Conservation (phyloP, 352 stramenopile species). For the Phytophthora agathidicida region DNA sequence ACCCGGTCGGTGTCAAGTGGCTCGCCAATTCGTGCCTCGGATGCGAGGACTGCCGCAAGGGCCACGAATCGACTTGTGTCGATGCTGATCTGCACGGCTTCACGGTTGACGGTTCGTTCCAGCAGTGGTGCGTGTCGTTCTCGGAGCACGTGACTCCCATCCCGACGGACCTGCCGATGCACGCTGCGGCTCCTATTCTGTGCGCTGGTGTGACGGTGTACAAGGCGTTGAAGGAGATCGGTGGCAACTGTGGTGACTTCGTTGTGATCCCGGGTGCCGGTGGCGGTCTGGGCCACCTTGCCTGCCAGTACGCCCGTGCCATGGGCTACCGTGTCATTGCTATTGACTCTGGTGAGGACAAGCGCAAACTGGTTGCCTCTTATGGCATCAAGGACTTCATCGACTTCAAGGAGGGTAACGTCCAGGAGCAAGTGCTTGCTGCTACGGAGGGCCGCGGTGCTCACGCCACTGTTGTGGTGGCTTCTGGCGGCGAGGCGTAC, state of each 20-base stretch:
- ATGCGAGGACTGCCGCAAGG: constrained; percentile 57
- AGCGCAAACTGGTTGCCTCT: constrained; percentile 56
- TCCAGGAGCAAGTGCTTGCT: constrained; percentile 43
- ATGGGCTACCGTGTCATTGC: constrained; percentile 76
- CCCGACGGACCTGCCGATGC: constrained; percentile 51
- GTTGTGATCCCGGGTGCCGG: constrained; percentile 67
- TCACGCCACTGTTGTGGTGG: constrained; percentile 78
- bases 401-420: constrained; percentile 61
- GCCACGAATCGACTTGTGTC: constrained; percentile 44
- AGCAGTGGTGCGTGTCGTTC: constrained; percentile 71
- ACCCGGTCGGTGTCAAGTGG: constrained; percentile 53
- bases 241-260: constrained; percentile 41
- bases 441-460: constrained; percentile 47
- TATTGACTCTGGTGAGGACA: constrained; percentile 65
- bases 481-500: constrained; percentile 57
- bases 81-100: constrained; percentile 38
- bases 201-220: constrained; percentile 89
- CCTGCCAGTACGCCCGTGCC: constrained; percentile 70
- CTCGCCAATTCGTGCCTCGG: constrained; percentile 47
- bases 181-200: constrained; percentile 66
- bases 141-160: constrained; percentile 71
- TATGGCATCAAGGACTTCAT: constrained; percentile 79
- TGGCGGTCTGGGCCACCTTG: constrained; percentile 82
- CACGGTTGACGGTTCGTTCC: constrained; percentile 50
- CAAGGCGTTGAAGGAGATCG: constrained; percentile 71